These are phyloP conservation scores for Pisolithus tinctorius DNA, from an alignment of 768 basidiomycete species.

Conservation along the genomic window DNA sequence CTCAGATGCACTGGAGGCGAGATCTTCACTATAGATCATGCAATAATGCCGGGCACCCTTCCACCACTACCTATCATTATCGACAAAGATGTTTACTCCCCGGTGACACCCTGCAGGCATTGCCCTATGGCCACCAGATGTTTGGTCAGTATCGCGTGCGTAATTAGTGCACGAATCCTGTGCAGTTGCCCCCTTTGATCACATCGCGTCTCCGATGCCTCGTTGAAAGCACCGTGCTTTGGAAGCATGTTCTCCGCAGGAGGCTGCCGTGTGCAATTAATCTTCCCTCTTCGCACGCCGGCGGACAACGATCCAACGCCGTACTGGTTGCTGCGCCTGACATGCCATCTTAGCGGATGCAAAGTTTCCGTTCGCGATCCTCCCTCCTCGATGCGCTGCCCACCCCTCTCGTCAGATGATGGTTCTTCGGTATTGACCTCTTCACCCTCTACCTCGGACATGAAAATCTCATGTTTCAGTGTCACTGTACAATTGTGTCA, in stretches of 20 bases:
- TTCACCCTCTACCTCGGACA: slow-evolving; percentile 26
- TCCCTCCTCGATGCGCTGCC: slow-evolving; percentile 14
- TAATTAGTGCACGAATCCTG: slow-evolving; percentile 6
- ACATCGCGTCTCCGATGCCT: slow-evolving; percentile 6
- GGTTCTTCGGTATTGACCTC: background rate
- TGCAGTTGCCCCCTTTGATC: slow-evolving; percentile 7
- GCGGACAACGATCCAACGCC: slow-evolving; percentile 3
- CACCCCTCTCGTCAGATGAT: slow-evolving; percentile 1
- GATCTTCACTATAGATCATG: slow-evolving; percentile 1
- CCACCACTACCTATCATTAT: slow-evolving; percentile 1
- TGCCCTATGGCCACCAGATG: background rate
- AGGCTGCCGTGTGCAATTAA: slow-evolving; percentile 6
- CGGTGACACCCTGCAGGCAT: slow-evolving; percentile 1
- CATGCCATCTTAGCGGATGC: slow-evolving; percentile 1
- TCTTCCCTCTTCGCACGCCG: slow-evolving; percentile 5
- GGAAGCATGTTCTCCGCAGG: slow-evolving; percentile 8
- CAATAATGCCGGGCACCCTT: slow-evolving; percentile 2
- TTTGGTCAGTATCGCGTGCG: background rate
- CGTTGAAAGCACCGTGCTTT: slow-evolving; percentile 11
- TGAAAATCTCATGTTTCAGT: slow-evolving; percentile 28
- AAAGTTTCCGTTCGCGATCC: slow-evolving; percentile 1
- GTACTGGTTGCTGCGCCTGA: slow-evolving; percentile 6
- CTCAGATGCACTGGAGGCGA: background rate
- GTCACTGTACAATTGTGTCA: slow-evolving; percentile 20
- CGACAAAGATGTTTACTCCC: slow-evolving; percentile 3